These are phyloP conservation scores for Candida neerlandica DNA, from an alignment of 1,139 yeast species.

Conservation along the genomic window DNA sequence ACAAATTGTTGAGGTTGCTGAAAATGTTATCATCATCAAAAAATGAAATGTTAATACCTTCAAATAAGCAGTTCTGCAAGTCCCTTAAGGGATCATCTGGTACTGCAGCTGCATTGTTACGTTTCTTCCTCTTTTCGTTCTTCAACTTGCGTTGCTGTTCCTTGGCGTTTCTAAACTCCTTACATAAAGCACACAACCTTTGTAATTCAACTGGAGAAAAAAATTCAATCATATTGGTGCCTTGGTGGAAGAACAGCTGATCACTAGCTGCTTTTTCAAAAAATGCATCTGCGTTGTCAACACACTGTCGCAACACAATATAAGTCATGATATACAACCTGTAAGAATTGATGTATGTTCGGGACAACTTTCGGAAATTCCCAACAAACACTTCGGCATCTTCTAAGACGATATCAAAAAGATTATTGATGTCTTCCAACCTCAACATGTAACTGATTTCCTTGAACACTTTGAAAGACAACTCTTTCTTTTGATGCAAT, in stretches of 20 bases:
- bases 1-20: slow-evolving; percentile 17
- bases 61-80: slow-evolving; percentile 2
- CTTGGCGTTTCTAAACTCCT: slow-evolving; percentile 45
- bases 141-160: slow-evolving; percentile 29
- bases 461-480: slow-evolving; percentile 26
- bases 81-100: slow-evolving; percentile 7
- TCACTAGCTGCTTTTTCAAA: slow-evolving; percentile 36
- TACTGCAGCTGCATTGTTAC: neutral
- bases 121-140: slow-evolving; percentile 8
- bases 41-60: slow-evolving; percentile 8
- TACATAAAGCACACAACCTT: slow-evolving; percentile 41
- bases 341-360: slow-evolving; percentile 44
- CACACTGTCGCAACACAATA: slow-evolving; percentile 45
- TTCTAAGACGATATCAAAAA: slow-evolving; percentile 37
- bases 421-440: slow-evolving; percentile 36
- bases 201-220: slow-evolving; percentile 40
- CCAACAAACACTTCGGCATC: slow-evolving; percentile 53
- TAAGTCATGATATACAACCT: slow-evolving; percentile 46
- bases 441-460: slow-evolving; percentile 28
- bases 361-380: slow-evolving; percentile 41
- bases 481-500: slow-evolving; percentile 41
- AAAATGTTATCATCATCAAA: slow-evolving; percentile 16
- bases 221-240: slow-evolving; percentile 45
- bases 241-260: slow-evolving; percentile 35
- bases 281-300: slow-evolving; percentile 44